These are phyloP conservation scores for Phytophthora citricola DNA, from an alignment of 352 stramenopile species.

Conservation along the genomic window DNA sequence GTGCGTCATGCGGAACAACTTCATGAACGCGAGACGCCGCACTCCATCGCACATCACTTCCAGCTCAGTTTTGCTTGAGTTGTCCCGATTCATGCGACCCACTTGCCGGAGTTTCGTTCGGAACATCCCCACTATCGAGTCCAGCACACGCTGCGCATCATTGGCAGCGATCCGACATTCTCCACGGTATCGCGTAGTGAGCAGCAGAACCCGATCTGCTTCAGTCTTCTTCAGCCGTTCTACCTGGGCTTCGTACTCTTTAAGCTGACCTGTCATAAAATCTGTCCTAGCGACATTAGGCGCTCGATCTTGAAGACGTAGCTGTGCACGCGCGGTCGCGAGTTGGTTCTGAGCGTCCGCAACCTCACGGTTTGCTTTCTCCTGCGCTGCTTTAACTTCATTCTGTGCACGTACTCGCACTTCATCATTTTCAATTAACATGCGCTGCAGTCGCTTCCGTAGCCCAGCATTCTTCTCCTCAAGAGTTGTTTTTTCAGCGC, in stretches of 20 bases:
- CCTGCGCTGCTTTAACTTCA: slow-evolving; percentile 56
- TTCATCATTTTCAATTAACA: slow-evolving; percentile 83
- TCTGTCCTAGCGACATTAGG: slow-evolving; percentile 57
- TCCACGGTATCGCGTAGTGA: slow-evolving; percentile 57
- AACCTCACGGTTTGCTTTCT: slow-evolving; percentile 55
- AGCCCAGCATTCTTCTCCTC: slow-evolving; percentile 74
- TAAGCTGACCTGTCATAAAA: slow-evolving; percentile 61
- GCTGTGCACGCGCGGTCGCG: slow-evolving; percentile 47
- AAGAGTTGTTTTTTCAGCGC: slow-evolving; percentile 50
- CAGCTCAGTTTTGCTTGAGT: slow-evolving; percentile 28
- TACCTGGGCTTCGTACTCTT: slow-evolving; percentile 49
- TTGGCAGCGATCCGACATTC: slow-evolving; percentile 64
- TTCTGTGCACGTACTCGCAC: slow-evolving; percentile 60
- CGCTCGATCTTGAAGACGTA: slow-evolving; percentile 66
- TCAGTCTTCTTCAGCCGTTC: slow-evolving; percentile 60
- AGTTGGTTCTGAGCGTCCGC: slow-evolving; percentile 56
- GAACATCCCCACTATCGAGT: slow-evolving; percentile 55
- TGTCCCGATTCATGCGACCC: slow-evolving; percentile 29
- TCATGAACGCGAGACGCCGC: slow-evolving; percentile 70
- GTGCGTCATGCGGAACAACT: slow-evolving; percentile 56
- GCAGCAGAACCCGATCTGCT: slow-evolving; percentile 46
- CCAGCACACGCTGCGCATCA: slow-evolving; percentile 57
- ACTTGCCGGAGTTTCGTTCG: slow-evolving; percentile 57
- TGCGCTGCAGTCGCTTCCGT: slow-evolving; percentile 74
- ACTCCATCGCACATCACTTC: slow-evolving; percentile 63